Evolutionary conservation across 2,329 filamentous ascomycete species (phyloP).

Genomic region (Fusarium ramigenum): DNA sequence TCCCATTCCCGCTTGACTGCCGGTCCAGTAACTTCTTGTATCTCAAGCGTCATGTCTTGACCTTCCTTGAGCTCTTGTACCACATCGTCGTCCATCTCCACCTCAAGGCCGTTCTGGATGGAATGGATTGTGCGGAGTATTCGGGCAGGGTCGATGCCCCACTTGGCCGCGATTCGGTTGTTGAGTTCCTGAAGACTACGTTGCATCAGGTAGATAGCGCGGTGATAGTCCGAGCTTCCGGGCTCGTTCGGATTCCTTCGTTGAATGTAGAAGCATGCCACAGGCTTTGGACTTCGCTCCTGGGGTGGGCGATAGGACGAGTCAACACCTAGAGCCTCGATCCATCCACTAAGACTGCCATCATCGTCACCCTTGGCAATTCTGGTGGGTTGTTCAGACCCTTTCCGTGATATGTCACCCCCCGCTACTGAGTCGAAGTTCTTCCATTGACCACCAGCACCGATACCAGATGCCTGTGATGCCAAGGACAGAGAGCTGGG

Average conservation of each 20-base stretch:
- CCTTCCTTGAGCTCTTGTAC: constrained; percentile 86
- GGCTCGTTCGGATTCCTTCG: constrained; percentile 60
- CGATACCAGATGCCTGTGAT: constrained; percentile 61
- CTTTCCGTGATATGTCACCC: constrained; percentile 57
- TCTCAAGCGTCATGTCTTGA: constrained; percentile 87
- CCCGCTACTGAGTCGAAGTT: constrained; percentile 64
- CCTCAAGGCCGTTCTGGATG: constrained; percentile 77
- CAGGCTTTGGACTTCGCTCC: constrained; percentile 74
- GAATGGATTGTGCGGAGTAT: constrained; percentile 78
- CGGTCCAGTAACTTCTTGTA: constrained; percentile 57
- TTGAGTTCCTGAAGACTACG: constrained; percentile 80
- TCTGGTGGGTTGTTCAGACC: constrained; percentile 64
- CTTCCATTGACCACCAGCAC: constrained; percentile 61
- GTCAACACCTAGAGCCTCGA: constrained; percentile 93
- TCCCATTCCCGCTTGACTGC: constrained; percentile 67
- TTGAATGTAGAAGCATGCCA: constrained; percentile 89
- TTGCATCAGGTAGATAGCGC: constrained; percentile 85
- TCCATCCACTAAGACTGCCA: constrained; percentile 80
- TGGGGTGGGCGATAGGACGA: constrained; percentile 80
- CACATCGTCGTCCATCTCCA: constrained; percentile 91
- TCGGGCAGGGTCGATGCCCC: constrained; percentile 76
- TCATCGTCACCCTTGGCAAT: constrained; percentile 66
- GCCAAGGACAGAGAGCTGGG: constrained; percentile 72
- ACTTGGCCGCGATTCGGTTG: constrained; percentile 78
- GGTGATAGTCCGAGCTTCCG: constrained; percentile 73